Evolutionary conservation across 306 rosid genomes (phyloP).

Genomic region (Luffa acutangula): DNA sequence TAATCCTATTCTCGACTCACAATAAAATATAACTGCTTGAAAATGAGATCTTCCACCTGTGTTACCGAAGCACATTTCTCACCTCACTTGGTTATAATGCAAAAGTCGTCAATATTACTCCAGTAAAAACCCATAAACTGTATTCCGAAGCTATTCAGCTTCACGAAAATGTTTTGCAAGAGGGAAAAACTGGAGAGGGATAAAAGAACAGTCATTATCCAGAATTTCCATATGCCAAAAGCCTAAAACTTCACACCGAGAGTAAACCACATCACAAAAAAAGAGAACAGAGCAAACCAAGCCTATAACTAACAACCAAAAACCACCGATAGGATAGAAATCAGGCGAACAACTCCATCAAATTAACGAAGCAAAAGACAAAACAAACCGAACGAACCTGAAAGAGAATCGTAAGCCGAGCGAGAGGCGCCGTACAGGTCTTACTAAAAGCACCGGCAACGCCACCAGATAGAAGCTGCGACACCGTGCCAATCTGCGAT

Average conservation of each 20-base stretch:
- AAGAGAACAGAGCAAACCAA: not conserved
- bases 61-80: not conserved
- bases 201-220: not conserved
- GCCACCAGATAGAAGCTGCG: constrained; percentile 92
- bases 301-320: not conserved
- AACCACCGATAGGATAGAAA: not conserved
- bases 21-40: not conserved
- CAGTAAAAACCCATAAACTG: not conserved
- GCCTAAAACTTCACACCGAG: not conserved
- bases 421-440: constrained; percentile 99
- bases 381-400: constrained; percentile 39
- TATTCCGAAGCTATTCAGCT: not conserved
- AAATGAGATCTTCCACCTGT: not conserved
- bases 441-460: constrained; percentile 90
- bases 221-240: not conserved
- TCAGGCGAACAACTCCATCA: not conserved
- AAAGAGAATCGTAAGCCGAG: constrained; percentile 87
- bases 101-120: not conserved
- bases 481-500: constrained; percentile 62
- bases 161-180: constrained; percentile 3
- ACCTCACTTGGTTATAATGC: not conserved
- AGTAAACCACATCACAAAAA: not conserved
- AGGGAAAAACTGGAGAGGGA: not conserved
- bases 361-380: not conserved
- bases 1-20: not conserved